Base-by-base conservation (phyloP, 306 rosid genomes). In the Gleditsia sinensis region DNA sequence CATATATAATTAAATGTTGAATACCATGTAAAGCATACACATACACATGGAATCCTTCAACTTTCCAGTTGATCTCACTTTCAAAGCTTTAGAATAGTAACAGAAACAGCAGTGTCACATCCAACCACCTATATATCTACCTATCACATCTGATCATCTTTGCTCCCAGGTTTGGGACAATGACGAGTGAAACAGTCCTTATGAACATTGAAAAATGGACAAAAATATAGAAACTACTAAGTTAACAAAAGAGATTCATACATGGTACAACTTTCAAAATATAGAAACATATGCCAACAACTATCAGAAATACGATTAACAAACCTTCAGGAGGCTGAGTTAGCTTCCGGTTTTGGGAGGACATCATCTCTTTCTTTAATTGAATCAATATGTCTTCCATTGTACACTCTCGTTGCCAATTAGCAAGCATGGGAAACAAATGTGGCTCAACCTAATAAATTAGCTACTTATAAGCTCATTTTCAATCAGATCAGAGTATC, bases 321-420 rank as follows among this genome's bases (percentile, higher is more conserved):
- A 27, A 42, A 91, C 97, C 98, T 90, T 94, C 98, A 45, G 91
- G 90, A 70, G 97, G 97, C 86, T 94, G 98, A 75, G 89, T 75
- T 76, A 91, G 88, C 88, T 81, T 94, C 79, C 97, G 86, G 81
- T 94, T 94, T 78, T 94, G 98, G 43, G 98, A 93, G 60, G 93
- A 90, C 78, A 51, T 84, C 98, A 94, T 94, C 37, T 94, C 98
- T 87, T 94, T 94, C 93, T 94, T 94, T 89, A 94, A 72, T 77
- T 90, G 97, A 70, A 89, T 67, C 83, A 94, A 84, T 78, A 91
- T 72, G 70, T 88, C 97, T 87, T 94, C 98, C 98, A 94, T 88
- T 42, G 95, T 91, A 83, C 71, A 54, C 87, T 90, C 97, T 79
- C 98, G 82, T 84, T 87, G 89, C 98, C 98, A 94, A 78, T 85